Percentiles rank a stretch among this genome's conserved stretches.
Evolutionary conservation across 1,139 yeast species (phyloP).

Genomic region (Taphrina pruni): DNA sequence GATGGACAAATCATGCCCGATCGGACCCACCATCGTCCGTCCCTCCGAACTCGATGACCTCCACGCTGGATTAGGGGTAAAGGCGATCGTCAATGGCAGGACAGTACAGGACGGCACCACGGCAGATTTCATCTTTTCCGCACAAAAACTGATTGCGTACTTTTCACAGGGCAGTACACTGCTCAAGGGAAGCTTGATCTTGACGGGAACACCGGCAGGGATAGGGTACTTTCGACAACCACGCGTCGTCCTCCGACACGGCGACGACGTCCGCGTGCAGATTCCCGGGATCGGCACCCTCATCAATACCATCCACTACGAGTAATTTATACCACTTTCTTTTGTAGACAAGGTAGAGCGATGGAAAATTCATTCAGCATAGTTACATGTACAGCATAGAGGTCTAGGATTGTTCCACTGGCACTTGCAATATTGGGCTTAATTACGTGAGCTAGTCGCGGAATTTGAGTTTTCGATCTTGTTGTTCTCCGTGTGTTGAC

Average conservation of each 20-base stretch:
- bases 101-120: conserved; percentile 58
- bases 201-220: conserved; percentile 83
- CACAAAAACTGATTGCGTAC: conserved; percentile 57
- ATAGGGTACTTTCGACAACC: conserved; percentile 7
- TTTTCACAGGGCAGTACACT: conserved; percentile 67
- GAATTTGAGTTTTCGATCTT: no score
- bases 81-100: conserved; percentile 57
- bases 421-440: no score
- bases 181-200: conserved; percentile 84
- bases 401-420: no score
- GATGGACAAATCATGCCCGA: conserved; percentile 11
- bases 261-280: conserved; percentile 14
- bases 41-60: conserved; percentile 49
- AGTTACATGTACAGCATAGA: no score
- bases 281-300: conserved; percentile 20
- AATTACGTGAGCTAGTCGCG: no score
- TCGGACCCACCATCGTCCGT: conserved; percentile 13
- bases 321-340: not conserved
- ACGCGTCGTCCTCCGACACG: conserved; percentile 1
- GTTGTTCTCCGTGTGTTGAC: no score
- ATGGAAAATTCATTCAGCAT: no score
- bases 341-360: no score
- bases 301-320: conserved; percentile 15
- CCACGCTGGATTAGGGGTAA: conserved; percentile 50
- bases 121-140: conserved; percentile 59